phyloP scores from a whole-genome alignment of 2,329 filamentous ascomycete genomes.

The Sporothrix pseudoabietina region DNA sequence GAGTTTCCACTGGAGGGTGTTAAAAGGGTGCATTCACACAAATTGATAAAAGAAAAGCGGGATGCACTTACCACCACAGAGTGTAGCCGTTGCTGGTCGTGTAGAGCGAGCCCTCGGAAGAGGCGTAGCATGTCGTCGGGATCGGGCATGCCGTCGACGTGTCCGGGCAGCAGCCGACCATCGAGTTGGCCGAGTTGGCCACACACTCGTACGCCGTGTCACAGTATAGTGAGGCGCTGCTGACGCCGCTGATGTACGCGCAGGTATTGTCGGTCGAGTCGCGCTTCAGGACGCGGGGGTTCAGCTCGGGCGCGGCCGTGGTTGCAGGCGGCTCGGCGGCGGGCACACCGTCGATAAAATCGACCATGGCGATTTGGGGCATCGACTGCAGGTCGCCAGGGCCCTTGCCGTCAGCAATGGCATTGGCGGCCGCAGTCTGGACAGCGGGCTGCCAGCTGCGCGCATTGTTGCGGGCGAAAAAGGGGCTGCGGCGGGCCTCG shows the following conservation, averaged over 20 bases:
- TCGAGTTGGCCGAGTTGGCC: constrained; percentile 38
- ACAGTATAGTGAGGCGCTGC: constrained; percentile 41
- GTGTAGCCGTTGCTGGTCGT: constrained; percentile 38
- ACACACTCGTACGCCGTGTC: constrained; percentile 37
- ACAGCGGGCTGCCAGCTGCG: constrained; percentile 37
- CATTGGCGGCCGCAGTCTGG: constrained; percentile 34
- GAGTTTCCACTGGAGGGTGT: constrained; percentile 30
- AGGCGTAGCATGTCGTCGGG: constrained; percentile 40
- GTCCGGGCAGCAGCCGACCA: constrained; percentile 43
- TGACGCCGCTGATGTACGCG: constrained; percentile 40
- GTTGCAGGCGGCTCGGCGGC: constrained; percentile 34
- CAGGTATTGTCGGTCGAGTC: constrained; percentile 40
- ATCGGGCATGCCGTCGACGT: constrained; percentile 35
- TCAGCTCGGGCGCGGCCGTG: constrained; percentile 29
- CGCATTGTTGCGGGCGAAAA: constrained; percentile 30
- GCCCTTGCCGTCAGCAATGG: not conserved
- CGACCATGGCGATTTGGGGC: constrained; percentile 32
- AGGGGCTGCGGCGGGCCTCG: constrained; percentile 22
- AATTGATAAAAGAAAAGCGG: not conserved
- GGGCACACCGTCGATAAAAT: not conserved
- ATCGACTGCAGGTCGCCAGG: constrained; percentile 33
- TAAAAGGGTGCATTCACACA: not conserved
- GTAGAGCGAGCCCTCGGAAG: constrained; percentile 34
- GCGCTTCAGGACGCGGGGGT: constrained; percentile 36
- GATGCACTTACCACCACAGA: constrained; percentile 41